phyloP scores from a whole-genome alignment of 1,284 basidiomycete genomes.

The Boletus sp. region DNA sequence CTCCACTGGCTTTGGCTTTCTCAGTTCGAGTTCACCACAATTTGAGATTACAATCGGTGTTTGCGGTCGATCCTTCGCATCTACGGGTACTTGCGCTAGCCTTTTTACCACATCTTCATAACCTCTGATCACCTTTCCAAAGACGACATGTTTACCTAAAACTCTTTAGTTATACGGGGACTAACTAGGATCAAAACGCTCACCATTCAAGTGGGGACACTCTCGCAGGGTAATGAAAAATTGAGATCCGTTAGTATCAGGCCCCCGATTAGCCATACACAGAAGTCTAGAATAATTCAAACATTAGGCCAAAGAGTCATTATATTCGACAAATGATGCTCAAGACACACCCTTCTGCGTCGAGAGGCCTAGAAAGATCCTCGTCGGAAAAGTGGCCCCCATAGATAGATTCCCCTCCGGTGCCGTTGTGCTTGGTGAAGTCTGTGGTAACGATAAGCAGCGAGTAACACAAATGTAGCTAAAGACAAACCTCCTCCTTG shows the following conservation, averaged over 20 bases:
- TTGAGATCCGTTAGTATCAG: constrained; percentile 78
- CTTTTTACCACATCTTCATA: constrained; percentile 59
- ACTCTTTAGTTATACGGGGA: constrained; percentile 12
- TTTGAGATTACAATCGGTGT: constrained; percentile 72
- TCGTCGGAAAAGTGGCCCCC: constrained; percentile 75
- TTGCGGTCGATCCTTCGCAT: constrained; percentile 70
- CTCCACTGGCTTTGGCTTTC: constrained; percentile 33
- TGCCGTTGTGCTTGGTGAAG: constrained; percentile 76
- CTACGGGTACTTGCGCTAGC: constrained; percentile 56
- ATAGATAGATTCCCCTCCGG: constrained; percentile 83
- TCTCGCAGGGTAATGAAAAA: constrained; percentile 79
- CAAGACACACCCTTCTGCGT: constrained; percentile 53
- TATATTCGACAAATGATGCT: background rate
- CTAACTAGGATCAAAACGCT: constrained; percentile 1
- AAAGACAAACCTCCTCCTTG: constrained; percentile 64
- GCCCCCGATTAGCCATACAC: constrained; percentile 83
- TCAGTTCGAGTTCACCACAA: constrained; percentile 84
- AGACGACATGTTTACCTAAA: constrained; percentile 76
- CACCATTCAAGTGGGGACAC: constrained; percentile 70
- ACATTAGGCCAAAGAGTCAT: background rate
- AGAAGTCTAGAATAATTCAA: constrained; percentile 47
- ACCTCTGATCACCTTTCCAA: constrained; percentile 64
- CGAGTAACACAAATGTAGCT: background rate
- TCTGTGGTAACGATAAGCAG: constrained; percentile 40
- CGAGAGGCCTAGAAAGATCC: constrained; percentile 64